phyloP scores from a whole-genome alignment of 495 filamentous ascomycete species.

The Polyplosphaeria fusca region DNA sequence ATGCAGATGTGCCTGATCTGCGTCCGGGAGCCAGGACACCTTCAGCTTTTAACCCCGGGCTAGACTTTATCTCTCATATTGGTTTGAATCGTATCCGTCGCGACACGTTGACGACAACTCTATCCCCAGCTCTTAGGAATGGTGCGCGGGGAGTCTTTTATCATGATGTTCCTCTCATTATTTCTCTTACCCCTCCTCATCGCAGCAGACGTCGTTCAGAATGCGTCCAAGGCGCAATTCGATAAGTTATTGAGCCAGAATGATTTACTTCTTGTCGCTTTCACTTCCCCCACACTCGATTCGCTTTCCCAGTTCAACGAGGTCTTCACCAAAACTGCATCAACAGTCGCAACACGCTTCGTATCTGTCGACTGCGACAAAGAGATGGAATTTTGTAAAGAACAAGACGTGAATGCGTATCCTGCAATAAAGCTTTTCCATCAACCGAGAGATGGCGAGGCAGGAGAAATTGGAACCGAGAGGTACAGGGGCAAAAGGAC shows the following conservation, averaged over 20 bases:
- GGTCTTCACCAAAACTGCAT: constrained; percentile 37
- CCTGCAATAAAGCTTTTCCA: constrained; percentile 49
- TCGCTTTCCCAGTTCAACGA: constrained; percentile 30
- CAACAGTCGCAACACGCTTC: constrained; percentile 25
- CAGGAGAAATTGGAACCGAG: not conserved
- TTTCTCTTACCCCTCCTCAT: no score
- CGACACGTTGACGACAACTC: no score
- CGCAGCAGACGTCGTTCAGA: no score
- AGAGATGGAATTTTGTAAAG: constrained; percentile 40
- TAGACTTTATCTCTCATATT: not conserved
- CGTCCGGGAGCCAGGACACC: constrained; percentile 8
- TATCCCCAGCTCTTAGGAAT: no score
- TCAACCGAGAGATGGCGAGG: not conserved
- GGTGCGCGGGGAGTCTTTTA: no score
- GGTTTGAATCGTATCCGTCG: no score
- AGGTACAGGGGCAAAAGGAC: constrained; percentile 19
- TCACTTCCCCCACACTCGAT: not conserved
- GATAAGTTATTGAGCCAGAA: not conserved
- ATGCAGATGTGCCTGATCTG: constrained; percentile 27
- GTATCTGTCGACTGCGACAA: constrained; percentile 42
- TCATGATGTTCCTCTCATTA: no score
- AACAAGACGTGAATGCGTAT: constrained; percentile 45
- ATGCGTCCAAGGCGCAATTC: not conserved
- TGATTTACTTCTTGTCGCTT: not conserved
- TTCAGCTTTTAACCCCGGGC: not conserved